phyloP scores from a whole-genome alignment of 331 rosid species.

The Acacia pycnantha region DNA sequence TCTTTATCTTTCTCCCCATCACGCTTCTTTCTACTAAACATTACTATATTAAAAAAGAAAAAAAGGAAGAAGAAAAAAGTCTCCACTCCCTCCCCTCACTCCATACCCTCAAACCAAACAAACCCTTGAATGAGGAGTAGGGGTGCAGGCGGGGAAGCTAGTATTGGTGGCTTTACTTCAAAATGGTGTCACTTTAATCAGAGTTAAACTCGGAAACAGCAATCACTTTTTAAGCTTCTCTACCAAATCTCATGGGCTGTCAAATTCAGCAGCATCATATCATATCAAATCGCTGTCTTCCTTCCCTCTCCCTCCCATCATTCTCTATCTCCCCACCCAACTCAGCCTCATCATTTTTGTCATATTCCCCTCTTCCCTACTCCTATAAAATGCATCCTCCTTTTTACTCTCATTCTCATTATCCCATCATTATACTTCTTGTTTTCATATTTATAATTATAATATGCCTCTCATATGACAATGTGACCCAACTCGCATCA shows the following conservation, averaged over 20 bases:
- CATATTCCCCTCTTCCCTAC: not conserved
- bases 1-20: conserved; percentile 15
- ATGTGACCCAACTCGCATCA: not conserved
- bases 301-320: conserved; percentile 8
- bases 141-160: conserved; percentile 13
- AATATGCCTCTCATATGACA: not conserved
- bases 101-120: too few species aligned
- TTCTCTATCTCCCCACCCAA: conserved; percentile 30
- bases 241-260: not conserved
- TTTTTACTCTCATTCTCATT: not conserved
- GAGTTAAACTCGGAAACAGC: conserved; percentile 45
- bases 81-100: too few species aligned
- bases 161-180: conserved; percentile 31
- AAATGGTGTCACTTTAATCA: conserved; percentile 32
- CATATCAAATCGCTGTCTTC: conserved; percentile 12
- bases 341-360: conserved; percentile 14
- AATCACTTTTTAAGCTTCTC: conserved; percentile 13
- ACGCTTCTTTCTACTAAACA: conserved; percentile 11
- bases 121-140: not conserved
- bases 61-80: too few species aligned
- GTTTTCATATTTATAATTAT: too few species aligned
- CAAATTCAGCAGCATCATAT: not conserved
- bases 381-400: not conserved
- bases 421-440: not conserved
- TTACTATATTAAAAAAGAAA: too few species aligned